Conservation (phyloP, 1,284 basidiomycete genomes). For the Sporisorium reilianum region DNA sequence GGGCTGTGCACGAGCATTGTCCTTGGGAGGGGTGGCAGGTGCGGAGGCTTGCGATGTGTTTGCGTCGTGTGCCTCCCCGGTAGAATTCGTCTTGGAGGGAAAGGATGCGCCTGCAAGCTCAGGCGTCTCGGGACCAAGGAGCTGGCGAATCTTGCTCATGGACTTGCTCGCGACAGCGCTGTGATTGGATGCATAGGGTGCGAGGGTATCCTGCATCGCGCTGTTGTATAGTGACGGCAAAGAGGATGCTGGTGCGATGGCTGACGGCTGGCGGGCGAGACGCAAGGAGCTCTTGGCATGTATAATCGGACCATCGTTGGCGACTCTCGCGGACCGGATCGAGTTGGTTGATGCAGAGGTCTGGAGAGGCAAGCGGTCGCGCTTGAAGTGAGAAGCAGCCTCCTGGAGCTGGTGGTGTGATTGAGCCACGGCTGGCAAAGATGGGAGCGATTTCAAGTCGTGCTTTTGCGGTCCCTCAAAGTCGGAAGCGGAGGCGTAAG, state of each 20-base stretch:
- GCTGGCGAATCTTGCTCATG: slow-evolving; percentile 36
- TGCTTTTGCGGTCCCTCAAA: slow-evolving; percentile 9
- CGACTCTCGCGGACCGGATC: not conserved
- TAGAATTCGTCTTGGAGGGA: not conserved
- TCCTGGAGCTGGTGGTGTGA: slow-evolving; percentile 4
- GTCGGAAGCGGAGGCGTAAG: slow-evolving; percentile 21
- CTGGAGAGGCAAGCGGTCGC: slow-evolving; percentile 11
- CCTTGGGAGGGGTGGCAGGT: slow-evolving; percentile 23
- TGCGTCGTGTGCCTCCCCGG: not conserved
- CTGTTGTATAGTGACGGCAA: not conserved
- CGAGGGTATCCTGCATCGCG: not conserved
- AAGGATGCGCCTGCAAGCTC: slow-evolving; percentile 4
- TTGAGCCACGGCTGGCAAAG: not conserved
- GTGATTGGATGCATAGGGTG: slow-evolving; percentile 1
- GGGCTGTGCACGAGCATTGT: not conserved
- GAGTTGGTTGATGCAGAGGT: slow-evolving; percentile 13
- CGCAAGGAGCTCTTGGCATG: not conserved
- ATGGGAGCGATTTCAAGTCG: slow-evolving; percentile 1
- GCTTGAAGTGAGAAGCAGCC: not conserved
- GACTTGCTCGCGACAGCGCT: slow-evolving; percentile 22
- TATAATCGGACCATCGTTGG: not conserved
- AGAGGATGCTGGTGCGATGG: not conserved
- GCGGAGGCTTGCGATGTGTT: not conserved
- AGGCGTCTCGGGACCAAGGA: slow-evolving; percentile 26
- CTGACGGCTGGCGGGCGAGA: not conserved